phyloP scores from a whole-genome alignment of 306 rosid species.

The Arachis hypogaea region DNA sequence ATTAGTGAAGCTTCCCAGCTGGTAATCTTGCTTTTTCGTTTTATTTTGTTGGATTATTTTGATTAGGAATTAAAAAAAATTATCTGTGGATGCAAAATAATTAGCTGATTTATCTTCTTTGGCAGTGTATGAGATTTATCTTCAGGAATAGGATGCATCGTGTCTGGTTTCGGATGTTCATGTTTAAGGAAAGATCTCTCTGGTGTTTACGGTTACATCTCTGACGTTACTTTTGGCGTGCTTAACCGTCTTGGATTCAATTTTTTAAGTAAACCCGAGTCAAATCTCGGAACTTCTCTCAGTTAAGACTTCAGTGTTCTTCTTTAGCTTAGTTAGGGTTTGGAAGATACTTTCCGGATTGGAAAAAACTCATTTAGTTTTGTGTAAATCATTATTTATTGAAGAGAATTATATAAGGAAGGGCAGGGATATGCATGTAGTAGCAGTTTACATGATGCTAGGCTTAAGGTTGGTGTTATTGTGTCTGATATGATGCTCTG shows the following conservation, averaged over 20 bases:
- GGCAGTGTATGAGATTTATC: slow-evolving; percentile 32
- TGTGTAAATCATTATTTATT: neutral
- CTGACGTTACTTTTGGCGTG: neutral
- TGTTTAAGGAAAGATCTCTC: slow-evolving; percentile 30
- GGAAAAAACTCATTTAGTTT: neutral
- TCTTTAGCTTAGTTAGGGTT: slow-evolving; percentile 52
- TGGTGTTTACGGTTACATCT: slow-evolving; percentile 27
- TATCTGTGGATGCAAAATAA: neutral
- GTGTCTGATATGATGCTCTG: slow-evolving; percentile 35
- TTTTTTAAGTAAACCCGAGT: slow-evolving; percentile 30
- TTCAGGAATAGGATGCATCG: slow-evolving; percentile 18
- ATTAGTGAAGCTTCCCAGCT: slow-evolving; percentile 45
- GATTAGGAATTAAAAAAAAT: neutral
- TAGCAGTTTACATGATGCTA: neutral
- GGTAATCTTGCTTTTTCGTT: slow-evolving; percentile 32
- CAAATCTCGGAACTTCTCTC: slow-evolving; percentile 7
- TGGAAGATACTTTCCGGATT: slow-evolving; percentile 5
- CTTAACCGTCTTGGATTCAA: slow-evolving; percentile 26
- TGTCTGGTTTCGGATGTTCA: slow-evolving; percentile 44
- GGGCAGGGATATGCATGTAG: neutral
- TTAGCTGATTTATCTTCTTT: slow-evolving; percentile 2
- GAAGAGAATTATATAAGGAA: slow-evolving; percentile 2
- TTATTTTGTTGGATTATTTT: neutral
- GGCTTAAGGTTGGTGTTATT: neutral
- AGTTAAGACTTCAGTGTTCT: slow-evolving; percentile 11